These are phyloP conservation scores for Naganishia albida DNA, from an alignment of 1,284 basidiomycete species.

Conservation along the genomic window DNA sequence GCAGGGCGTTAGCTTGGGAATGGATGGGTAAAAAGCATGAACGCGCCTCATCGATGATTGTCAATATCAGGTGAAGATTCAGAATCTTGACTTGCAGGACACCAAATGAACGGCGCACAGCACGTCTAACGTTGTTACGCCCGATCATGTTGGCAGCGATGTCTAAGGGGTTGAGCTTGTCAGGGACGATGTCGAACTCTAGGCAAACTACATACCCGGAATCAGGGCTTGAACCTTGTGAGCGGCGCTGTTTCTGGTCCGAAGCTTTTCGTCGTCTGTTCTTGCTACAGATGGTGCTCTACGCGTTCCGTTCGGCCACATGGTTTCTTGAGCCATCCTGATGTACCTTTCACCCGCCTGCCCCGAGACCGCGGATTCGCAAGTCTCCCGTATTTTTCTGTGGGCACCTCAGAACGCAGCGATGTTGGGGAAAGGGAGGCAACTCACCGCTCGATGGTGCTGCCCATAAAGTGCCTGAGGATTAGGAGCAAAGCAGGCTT, in stretches of 20 bases:
- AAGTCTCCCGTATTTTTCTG: constrained; percentile 82
- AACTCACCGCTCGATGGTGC: constrained; percentile 87
- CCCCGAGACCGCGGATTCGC: constrained; percentile 66
- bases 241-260: constrained; percentile 78
- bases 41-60: constrained; percentile 78
- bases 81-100: constrained; percentile 87
- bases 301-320: constrained; percentile 82
- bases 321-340: constrained; percentile 64
- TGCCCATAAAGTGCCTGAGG: constrained; percentile 89
- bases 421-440: background rate
- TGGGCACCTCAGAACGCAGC: background rate
- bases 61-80: constrained; percentile 88
- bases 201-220: constrained; percentile 65
- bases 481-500: constrained; percentile 96
- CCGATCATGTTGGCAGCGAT: constrained; percentile 96
- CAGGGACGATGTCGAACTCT: background rate
- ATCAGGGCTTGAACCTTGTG: constrained; percentile 76
- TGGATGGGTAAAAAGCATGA: background rate
- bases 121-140: constrained; percentile 84
- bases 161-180: constrained; percentile 58
- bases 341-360: constrained; percentile 68
- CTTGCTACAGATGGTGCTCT: constrained; percentile 66
- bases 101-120: constrained; percentile 85
- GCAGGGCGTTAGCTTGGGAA: background rate
- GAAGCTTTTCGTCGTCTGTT: constrained; percentile 73